These are phyloP conservation scores for Acanthamoeba castellanii DNA, from an alignment of 208 protist species.

Conservation along the genomic window DNA sequence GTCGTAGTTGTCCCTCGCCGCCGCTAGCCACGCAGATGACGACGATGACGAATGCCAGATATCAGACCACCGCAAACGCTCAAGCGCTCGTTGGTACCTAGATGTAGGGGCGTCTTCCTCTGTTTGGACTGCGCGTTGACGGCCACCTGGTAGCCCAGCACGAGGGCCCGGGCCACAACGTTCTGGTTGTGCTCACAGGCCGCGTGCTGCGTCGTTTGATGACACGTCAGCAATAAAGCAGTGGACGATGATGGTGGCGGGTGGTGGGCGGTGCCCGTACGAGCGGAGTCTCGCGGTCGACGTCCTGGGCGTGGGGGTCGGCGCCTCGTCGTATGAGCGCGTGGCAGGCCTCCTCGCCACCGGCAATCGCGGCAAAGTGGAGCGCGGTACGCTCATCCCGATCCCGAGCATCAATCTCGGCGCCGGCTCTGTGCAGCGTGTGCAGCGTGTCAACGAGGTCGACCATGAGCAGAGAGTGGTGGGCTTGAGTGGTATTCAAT, in stretches of 20 bases:
- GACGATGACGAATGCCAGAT: not conserved
- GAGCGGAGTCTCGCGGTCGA: conserved; percentile 38
- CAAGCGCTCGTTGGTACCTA: not conserved
- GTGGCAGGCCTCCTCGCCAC: conserved; percentile 8
- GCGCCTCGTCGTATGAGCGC: conserved; percentile 9
- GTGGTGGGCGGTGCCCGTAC: not conserved
- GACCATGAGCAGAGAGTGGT: not conserved
- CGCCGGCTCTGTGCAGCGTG: not conserved
- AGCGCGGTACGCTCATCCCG: conserved; percentile 11
- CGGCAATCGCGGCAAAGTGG: conserved; percentile 62
- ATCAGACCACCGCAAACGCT: not conserved
- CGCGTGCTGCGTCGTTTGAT: not conserved
- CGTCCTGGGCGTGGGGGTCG: conserved; percentile 1
- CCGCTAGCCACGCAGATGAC: not conserved
- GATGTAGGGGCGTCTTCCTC: conserved; percentile 44
- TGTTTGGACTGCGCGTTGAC: conserved; percentile 41
- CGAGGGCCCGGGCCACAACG: not conserved
- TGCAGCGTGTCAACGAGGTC: too few relatives aligned
- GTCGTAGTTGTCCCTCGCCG: conserved; percentile 33
- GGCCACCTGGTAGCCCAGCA: conserved; percentile 5
- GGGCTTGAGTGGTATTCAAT: not conserved
- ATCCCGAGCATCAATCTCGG: not conserved
- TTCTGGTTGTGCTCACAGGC: conserved; percentile 61
- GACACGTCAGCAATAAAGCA: not conserved
- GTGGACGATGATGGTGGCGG: not conserved